Evolutionary conservation across 2,329 filamentous ascomycete species (phyloP).

Genomic region (Diaporthe citri): DNA sequence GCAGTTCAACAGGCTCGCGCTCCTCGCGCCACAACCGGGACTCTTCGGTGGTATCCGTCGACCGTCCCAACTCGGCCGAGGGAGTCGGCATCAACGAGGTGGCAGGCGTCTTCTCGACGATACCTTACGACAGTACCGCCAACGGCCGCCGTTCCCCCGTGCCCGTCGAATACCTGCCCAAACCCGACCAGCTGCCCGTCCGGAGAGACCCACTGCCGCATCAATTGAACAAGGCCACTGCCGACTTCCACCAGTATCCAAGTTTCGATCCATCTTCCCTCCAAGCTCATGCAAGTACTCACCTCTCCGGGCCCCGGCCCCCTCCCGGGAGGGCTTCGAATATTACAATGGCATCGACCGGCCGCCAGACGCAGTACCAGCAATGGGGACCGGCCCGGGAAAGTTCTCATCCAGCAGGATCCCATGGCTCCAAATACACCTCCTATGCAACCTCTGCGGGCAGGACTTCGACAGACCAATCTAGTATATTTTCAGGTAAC

Average conservation of each 20-base stretch:
- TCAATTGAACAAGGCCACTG: conserved; percentile 81
- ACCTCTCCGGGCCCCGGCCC: conserved; percentile 72
- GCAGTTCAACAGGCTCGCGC: conserved; percentile 70
- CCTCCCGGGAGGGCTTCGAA: conserved; percentile 65
- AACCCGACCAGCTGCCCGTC: conserved; percentile 71
- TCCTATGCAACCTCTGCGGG: conserved; percentile 71
- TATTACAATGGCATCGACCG: conserved; percentile 78
- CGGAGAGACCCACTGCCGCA: conserved; percentile 83
- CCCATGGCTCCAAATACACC: conserved; percentile 72
- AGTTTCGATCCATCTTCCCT: conserved; percentile 70
- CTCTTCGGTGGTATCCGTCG: conserved; percentile 79
- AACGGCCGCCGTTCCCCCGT: conserved; percentile 78
- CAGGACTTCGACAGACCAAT: conserved; percentile 67
- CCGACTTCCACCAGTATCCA: conserved; percentile 92
- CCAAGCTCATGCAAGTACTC: conserved; percentile 63
- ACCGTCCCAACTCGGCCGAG: conserved; percentile 74
- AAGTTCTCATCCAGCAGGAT: conserved; percentile 62
- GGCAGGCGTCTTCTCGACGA: conserved; percentile 86
- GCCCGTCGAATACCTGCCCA: conserved; percentile 79
- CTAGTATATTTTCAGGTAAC: conserved; percentile 70
- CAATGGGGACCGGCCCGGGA: conserved; percentile 78
- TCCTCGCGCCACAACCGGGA: conserved; percentile 81
- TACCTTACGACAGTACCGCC: conserved; percentile 83
- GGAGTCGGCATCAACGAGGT: conserved; percentile 75
- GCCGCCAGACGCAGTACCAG: conserved; percentile 80